phyloP scores from a whole-genome alignment of 208 protist species.

The Leishmania turanica region DNA sequence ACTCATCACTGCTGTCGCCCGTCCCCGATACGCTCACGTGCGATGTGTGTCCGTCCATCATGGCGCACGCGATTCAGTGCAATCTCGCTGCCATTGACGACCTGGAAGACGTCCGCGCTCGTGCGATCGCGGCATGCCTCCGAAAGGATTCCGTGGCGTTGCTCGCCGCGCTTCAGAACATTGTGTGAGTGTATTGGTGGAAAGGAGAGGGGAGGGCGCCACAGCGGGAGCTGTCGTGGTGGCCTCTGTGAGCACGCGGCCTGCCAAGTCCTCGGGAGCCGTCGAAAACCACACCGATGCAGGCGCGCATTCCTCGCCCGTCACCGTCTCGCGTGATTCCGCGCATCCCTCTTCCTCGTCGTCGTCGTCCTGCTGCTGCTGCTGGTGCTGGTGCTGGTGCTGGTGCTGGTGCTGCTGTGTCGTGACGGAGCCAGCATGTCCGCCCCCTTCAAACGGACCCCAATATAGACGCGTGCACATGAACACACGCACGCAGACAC shows the following conservation, averaged over 20 bases:
- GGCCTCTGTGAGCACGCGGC: not conserved
- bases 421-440: not conserved
- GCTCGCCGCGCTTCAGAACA: conserved; percentile 42
- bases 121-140: conserved; percentile 60
- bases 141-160: conserved; percentile 47
- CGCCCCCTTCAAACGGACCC: not conserved
- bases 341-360: not conserved
- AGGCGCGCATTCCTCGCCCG: no score
- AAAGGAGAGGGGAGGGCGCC: not conserved
- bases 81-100: conserved; percentile 46
- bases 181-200: conserved; percentile 18
- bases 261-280: not conserved
- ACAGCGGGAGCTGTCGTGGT: not conserved
- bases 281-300: not conserved
- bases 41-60: conserved; percentile 39
- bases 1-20: not conserved
- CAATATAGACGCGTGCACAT: not conserved
- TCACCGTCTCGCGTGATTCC: no score
- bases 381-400: no score
- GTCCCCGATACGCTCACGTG: conserved; percentile 20
- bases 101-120: conserved; percentile 37
- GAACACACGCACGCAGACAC: not conserved
- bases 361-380: not conserved
- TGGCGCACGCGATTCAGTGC: conserved; percentile 44
- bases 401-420: not conserved